Evolutionary conservation across 169 alveolate genomes (phyloP).

Genomic region (Eimeria brunetti): DNA sequence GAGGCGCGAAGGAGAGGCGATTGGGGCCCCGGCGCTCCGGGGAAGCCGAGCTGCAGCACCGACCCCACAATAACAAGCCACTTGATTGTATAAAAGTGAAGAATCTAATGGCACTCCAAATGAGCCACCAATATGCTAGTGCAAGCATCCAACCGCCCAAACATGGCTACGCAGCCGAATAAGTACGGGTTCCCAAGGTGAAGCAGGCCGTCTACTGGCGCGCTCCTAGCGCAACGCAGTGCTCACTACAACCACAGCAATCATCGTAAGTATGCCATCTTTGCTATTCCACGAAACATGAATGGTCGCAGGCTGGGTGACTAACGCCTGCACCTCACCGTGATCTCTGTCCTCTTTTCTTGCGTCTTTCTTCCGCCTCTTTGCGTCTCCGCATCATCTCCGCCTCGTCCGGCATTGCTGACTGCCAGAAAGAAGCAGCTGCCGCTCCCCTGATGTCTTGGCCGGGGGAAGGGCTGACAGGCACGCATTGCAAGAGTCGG

Average conservation of each 20-base stretch:
- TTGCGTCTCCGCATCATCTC: slow-evolving; percentile 76
- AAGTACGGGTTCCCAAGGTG: not conserved
- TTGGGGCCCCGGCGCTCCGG: slow-evolving; percentile 74
- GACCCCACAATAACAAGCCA: not conserved
- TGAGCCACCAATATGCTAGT: not conserved
- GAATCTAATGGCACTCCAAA: not conserved
- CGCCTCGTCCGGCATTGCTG: slow-evolving; percentile 79
- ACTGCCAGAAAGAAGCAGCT: slow-evolving; percentile 78
- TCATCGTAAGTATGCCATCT: not conserved
- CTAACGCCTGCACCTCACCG: not conserved
- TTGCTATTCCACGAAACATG: not conserved
- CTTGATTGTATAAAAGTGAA: not conserved
- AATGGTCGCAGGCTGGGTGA: not conserved
- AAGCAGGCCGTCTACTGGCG: not conserved
- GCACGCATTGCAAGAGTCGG: not conserved
- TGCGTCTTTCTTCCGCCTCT: slow-evolving; percentile 78
- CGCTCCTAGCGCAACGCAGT: not conserved
- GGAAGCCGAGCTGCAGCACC: slow-evolving; percentile 70
- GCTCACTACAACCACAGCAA: not conserved
- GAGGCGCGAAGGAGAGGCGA: slow-evolving; percentile 77
- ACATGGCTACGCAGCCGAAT: not conserved
- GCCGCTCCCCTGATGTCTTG: slow-evolving; percentile 69
- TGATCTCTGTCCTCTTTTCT: slow-evolving; percentile 58
- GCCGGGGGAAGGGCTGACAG: slow-evolving; percentile 63
- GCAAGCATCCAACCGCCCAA: not conserved